These are phyloP conservation scores for Bacidia rubella DNA, from an alignment of 495 filamentous ascomycete species.

Conservation along the genomic window DNA sequence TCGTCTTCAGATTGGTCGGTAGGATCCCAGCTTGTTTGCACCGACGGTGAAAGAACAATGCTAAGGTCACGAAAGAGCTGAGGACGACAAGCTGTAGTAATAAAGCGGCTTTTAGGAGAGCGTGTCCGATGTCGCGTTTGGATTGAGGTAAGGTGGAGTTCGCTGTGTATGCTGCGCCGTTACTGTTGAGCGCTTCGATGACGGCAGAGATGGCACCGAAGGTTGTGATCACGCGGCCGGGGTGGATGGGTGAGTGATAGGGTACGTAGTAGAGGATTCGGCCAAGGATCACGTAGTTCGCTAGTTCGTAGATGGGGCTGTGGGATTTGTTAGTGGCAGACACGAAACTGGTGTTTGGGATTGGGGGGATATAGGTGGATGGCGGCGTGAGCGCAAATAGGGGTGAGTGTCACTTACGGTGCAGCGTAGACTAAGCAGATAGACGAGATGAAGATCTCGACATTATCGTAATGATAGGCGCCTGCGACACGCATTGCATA, in stretches of 20 bases:
- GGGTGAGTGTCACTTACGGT: slow-evolving; percentile 37
- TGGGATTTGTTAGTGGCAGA: background rate
- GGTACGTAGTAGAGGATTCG: slow-evolving; percentile 69
- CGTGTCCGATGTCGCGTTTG: slow-evolving; percentile 39
- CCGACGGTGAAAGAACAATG: slow-evolving; percentile 43
- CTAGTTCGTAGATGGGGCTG: slow-evolving; percentile 44
- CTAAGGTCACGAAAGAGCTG: slow-evolving; percentile 43
- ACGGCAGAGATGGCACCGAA: slow-evolving; percentile 50
- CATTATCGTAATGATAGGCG: slow-evolving; percentile 41
- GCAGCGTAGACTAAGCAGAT: slow-evolving; percentile 47
- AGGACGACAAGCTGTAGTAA: slow-evolving; percentile 56
- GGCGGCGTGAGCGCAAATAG: background rate
- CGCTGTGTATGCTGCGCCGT: slow-evolving; percentile 49
- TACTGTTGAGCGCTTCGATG: slow-evolving; percentile 54
- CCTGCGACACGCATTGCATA: slow-evolving; percentile 44
- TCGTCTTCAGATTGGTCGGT: slow-evolving; percentile 39
- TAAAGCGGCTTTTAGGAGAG: slow-evolving; percentile 51
- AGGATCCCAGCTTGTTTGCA: slow-evolving; percentile 40
- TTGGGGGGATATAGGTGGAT: background rate
- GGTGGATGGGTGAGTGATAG: slow-evolving; percentile 63
- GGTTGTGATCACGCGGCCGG: slow-evolving; percentile 61
- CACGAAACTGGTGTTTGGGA: background rate
- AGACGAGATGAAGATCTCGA: slow-evolving; percentile 45
- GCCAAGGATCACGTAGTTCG: slow-evolving; percentile 65
- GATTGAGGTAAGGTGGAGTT: slow-evolving; percentile 24